A percentile compares a stretch with the other conserved stretches of the same genome.
phyloP scores from a whole-genome alignment of 495 filamentous ascomycete species.

The Neurospora sp. region DNA sequence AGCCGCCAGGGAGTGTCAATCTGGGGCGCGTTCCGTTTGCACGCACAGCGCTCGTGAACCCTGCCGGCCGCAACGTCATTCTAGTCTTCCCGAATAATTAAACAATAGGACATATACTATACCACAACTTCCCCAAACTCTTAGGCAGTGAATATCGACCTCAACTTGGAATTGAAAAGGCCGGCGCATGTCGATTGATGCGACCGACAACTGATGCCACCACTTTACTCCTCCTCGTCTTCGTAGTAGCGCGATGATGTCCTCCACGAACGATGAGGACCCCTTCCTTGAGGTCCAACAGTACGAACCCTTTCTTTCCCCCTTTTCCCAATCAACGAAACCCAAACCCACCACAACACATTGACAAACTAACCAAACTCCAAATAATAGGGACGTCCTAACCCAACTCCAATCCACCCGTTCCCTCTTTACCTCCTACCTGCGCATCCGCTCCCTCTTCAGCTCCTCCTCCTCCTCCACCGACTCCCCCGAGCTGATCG shows the following conservation, averaged over 20 bases:
- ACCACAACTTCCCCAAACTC: background rate
- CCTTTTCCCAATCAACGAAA: background rate
- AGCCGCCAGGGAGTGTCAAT: background rate
- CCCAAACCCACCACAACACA: background rate
- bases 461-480: constrained; percentile 17
- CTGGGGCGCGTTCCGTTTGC: background rate
- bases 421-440: constrained; percentile 85
- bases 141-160: background rate
- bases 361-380: background rate
- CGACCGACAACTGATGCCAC: constrained; percentile 6
- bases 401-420: constrained; percentile 67
- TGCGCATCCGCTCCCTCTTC: constrained; percentile 83
- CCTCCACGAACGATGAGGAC: constrained; percentile 64
- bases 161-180: background rate
- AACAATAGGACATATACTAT: background rate
- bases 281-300: constrained; percentile 91
- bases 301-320: constrained; percentile 33
- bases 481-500: constrained; percentile 69
- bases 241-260: constrained; percentile 43
- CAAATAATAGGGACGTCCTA: constrained; percentile 62
- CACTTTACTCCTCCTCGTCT: background rate
- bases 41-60: background rate
- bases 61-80: background rate
- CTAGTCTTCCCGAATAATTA: background rate
- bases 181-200: background rate